phyloP scores from a whole-genome alignment of 495 filamentous ascomycete species.

The Aspergillus panamensis region DNA sequence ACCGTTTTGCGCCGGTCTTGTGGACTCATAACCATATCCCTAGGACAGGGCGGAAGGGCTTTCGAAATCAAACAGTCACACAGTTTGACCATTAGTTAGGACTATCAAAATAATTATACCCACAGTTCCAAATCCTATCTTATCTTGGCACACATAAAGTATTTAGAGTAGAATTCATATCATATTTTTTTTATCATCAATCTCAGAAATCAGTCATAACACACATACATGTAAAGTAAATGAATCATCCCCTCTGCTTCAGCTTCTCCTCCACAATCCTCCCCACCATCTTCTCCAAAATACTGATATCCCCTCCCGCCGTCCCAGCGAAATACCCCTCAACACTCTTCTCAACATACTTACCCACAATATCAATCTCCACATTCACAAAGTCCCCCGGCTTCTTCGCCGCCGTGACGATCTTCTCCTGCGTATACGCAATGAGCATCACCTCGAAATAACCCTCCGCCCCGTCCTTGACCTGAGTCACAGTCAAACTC shows the following conservation, averaged over 20 bases:
- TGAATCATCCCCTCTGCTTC: conserved; percentile 30
- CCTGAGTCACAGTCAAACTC: conserved; percentile 84
- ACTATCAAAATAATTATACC: no score
- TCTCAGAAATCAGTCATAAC: conserved; percentile 11
- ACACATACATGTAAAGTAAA: not conserved
- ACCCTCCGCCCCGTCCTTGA: conserved; percentile 64
- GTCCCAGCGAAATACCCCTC: conserved; percentile 53
- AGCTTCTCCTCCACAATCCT: conserved; percentile 72
- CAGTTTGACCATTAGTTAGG: no score
- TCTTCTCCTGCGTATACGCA: conserved; percentile 92
- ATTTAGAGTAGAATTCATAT: not conserved
- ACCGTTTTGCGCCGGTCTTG: no score
- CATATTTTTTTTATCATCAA: not conserved
- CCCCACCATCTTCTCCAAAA: conserved; percentile 82
- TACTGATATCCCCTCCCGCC: conserved; percentile 51
- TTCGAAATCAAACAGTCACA: no score
- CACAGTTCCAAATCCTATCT: no score
- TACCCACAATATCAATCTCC: conserved; percentile 97
- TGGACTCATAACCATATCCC: no score
- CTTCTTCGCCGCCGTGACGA: conserved; percentile 78
- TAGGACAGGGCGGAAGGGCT: no score
- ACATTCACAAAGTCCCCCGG: conserved; percentile 89
- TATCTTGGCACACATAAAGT: no score
- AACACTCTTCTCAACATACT: conserved; percentile 96
- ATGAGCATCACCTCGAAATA: conserved; percentile 99